These are phyloP conservation scores for Scytalidium lignicola DNA, from an alignment of 2,329 filamentous ascomycete genomes.

Conservation along the genomic window DNA sequence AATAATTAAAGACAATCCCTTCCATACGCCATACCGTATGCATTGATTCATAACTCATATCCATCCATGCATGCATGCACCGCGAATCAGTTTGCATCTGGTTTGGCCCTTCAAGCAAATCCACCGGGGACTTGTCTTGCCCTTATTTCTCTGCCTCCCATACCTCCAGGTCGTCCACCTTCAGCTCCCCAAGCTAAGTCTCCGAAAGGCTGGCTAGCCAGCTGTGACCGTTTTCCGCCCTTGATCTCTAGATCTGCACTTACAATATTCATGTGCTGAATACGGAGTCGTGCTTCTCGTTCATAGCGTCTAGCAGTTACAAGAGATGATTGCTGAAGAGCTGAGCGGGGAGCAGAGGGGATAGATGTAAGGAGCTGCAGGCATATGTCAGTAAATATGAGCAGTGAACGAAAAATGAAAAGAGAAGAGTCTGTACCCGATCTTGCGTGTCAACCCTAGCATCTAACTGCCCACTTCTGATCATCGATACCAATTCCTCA, in stretches of 20 bases:
- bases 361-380: constrained; percentile 66
- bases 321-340: constrained; percentile 67
- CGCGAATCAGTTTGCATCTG: not conserved
- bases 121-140: not conserved
- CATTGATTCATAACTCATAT: not conserved
- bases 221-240: constrained; percentile 7
- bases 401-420: not conserved
- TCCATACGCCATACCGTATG: not conserved
- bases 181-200: not conserved
- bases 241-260: constrained; percentile 69
- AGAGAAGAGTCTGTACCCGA: constrained; percentile 39
- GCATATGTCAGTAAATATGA: constrained; percentile 8
- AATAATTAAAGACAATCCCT: not conserved
- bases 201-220: not conserved
- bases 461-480: constrained; percentile 64
- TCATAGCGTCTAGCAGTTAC: constrained; percentile 67
- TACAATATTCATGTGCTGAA: constrained; percentile 72
- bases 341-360: constrained; percentile 57
- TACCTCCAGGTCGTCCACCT: not conserved
- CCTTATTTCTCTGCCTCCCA: not conserved
- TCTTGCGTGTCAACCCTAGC: constrained; percentile 84
- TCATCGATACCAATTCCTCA: constrained; percentile 73
- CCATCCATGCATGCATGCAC: not conserved
- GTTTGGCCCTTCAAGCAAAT: not conserved
- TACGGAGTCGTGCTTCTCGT: constrained; percentile 66